Evolutionary conservation across 176 grass and related monocot genomes (phyloP), one percentile per base, ranked within the genome.

Genomic region (Themeda triandra): DNA sequence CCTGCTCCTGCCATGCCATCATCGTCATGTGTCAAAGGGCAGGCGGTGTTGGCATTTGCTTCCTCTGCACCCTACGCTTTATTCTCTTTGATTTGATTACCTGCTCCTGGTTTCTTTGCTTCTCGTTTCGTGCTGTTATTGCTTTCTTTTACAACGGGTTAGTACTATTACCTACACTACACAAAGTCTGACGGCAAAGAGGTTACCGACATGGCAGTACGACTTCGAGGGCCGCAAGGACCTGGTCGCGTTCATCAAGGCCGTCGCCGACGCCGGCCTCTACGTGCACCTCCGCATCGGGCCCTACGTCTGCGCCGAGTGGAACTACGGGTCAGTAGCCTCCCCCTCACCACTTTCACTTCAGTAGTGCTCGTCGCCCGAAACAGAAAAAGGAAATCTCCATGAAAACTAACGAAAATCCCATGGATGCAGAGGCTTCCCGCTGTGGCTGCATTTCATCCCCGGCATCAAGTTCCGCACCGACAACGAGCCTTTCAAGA

Each of bases 141-240:
- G 30, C 76, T 30, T 32, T 67, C 6, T 83, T 39, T 63, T 59
- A 59, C 23, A 19, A 58, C 4, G 54, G 54, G 54, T 59, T 11
- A 58, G 54, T 23, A 53, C 5, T 15, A 17, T 17, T 21, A 53
- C 14, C 6, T 8, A 7, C 6, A 53, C 2, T n/a, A 56, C 54
- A 58, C 21, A n/a, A 12, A 63, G 0, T 29, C 77, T 89, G 71
- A 89, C 18, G 37, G 39, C 41, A 9, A 58, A n/a, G 31, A 31
- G 21, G 10, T 48, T 14, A 54, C 40, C 45, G 11, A 66, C 85
- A 44, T 32, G 48, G 86, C 91, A 99, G 96, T 99, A 99, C 88
- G 93, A 99, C 79, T 99, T 99, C 86, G 93, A 92, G 72, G 96
- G 96, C 21, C 95, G 96, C 80, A 99, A 99, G 89, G 96, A 99